Conservation (phyloP, 2,329 filamentous ascomycete species). For the Anisogramma anomala region DNA sequence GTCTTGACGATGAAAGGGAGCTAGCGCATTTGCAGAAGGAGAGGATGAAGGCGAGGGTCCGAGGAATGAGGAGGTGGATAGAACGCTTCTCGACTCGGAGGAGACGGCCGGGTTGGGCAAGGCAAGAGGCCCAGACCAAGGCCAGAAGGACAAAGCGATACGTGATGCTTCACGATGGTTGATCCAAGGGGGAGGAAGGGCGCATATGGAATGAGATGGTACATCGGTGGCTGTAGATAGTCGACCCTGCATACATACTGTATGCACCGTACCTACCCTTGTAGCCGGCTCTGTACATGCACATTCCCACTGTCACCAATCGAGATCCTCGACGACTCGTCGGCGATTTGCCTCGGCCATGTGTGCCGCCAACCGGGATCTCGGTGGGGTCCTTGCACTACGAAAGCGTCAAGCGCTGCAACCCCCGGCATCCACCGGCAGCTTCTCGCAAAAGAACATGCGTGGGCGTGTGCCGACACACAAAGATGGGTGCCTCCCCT, state of each 20-base stretch:
- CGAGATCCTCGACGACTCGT: neutral
- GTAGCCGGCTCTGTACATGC: neutral
- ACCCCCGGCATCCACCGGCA: too few species aligned
- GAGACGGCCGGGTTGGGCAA: neutral
- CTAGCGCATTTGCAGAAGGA: neutral
- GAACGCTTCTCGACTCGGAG: neutral
- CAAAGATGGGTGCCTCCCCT: slow-evolving; percentile 14
- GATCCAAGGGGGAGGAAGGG: too few species aligned
- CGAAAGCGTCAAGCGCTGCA: too few species aligned
- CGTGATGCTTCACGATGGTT: too few species aligned
- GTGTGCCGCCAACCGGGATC: slow-evolving; percentile 6
- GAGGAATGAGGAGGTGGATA: neutral
- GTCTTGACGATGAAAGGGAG: slow-evolving; percentile 1
- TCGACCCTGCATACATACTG: too few species aligned
- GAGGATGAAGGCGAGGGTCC: neutral
- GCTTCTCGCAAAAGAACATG: too few species aligned
- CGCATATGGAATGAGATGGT: too few species aligned
- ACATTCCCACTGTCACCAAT: slow-evolving; percentile 1
- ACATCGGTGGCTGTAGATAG: too few species aligned
- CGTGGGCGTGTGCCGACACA: too few species aligned
- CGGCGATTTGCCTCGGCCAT: slow-evolving; percentile 1
- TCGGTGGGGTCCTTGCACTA: neutral
- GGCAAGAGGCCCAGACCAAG: neutral
- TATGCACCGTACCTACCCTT: neutral
- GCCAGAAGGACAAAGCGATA: neutral